phyloP scores from a whole-genome alignment of 371 early-diverging fungal genomes.

The Rhizopus arrhizus region DNA sequence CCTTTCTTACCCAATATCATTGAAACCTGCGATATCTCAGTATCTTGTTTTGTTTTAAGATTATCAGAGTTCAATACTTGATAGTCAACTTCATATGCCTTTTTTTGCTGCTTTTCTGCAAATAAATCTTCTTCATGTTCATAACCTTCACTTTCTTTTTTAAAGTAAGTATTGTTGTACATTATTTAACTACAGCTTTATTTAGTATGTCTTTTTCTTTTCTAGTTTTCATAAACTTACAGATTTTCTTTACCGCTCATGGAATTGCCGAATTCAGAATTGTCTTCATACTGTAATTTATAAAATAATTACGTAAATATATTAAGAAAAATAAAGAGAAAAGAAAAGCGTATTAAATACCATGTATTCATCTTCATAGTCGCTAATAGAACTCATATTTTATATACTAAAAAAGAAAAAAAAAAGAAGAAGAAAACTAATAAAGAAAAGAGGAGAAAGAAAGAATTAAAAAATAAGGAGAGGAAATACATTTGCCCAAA shows the following conservation, averaged over 20 bases:
- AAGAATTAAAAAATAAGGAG: not conserved
- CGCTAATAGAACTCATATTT: constrained; percentile 29
- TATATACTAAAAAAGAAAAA: constrained; percentile 4
- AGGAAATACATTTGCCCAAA: not conserved
- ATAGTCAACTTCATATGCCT: constrained; percentile 47
- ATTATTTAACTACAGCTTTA: not conserved
- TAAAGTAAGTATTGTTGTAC: not conserved
- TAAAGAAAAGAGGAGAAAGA: not conserved
- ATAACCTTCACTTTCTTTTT: constrained; percentile 34
- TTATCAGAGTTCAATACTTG: constrained; percentile 30
- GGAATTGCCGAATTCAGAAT: constrained; percentile 35
- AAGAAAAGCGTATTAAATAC: constrained; percentile 8
- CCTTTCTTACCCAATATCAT: constrained; percentile 39
- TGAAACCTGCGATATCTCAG: constrained; percentile 48
- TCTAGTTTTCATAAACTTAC: too few species aligned
- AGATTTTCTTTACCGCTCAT: constrained; percentile 28
- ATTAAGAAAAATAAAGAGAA: not conserved
- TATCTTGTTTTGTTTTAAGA: constrained; percentile 39
- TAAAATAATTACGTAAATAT: not conserved
- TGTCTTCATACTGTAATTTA: constrained; percentile 22
- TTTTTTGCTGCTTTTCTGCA: constrained; percentile 34
- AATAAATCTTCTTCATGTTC: constrained; percentile 40
- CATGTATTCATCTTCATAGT: constrained; percentile 31
- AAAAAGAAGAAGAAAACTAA: constrained; percentile 1
- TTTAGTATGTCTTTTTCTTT: too few species aligned